Percentiles rank a stretch among this genome's conserved stretches.
phyloP scores from a whole-genome alignment of 495 filamentous ascomycete genomes.

The Penicillium mononematosum region DNA sequence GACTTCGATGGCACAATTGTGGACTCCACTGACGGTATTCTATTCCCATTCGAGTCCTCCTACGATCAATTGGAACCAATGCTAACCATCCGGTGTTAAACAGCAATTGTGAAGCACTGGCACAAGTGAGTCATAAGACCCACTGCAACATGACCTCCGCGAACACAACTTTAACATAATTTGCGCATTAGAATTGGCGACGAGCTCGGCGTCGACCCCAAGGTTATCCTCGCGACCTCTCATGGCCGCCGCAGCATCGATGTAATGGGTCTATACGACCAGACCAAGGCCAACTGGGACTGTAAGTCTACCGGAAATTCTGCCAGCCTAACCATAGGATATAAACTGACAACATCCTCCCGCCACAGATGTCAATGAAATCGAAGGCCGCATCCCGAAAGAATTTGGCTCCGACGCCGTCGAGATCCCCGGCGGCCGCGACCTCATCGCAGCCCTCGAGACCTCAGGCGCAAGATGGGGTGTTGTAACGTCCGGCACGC shows the following conservation, averaged over 20 bases:
- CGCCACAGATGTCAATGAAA: conserved; percentile 66
- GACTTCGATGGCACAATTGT: conserved; percentile 77
- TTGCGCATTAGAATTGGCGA: conserved; percentile 61
- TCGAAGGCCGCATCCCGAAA: conserved; percentile 76
- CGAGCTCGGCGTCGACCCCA: conserved; percentile 78
- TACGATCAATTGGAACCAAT: background rate
- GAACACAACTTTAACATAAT: background rate
- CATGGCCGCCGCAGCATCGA: conserved; percentile 88
- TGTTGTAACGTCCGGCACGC: conserved; percentile 88
- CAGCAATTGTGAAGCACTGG: conserved; percentile 94
- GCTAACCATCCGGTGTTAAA: conserved; percentile 9
- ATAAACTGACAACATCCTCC: conserved; percentile 9
- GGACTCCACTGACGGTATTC: conserved; percentile 46
- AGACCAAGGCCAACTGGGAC: conserved; percentile 84
- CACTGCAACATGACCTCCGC: background rate
- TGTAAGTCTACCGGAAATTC: conserved; percentile 54
- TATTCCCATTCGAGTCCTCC: background rate
- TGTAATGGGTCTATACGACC: conserved; percentile 68
- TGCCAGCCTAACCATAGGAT: background rate
- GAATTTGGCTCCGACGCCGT: conserved; percentile 72
- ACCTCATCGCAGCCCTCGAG: conserved; percentile 58
- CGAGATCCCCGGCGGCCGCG: conserved; percentile 72
- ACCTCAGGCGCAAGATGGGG: conserved; percentile 68
- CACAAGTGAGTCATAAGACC: conserved; percentile 55
- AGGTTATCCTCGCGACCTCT: conserved; percentile 79